Base-by-base conservation (phyloP, 768 basidiomycete species). In the Flagelloscypha sp. region DNA sequence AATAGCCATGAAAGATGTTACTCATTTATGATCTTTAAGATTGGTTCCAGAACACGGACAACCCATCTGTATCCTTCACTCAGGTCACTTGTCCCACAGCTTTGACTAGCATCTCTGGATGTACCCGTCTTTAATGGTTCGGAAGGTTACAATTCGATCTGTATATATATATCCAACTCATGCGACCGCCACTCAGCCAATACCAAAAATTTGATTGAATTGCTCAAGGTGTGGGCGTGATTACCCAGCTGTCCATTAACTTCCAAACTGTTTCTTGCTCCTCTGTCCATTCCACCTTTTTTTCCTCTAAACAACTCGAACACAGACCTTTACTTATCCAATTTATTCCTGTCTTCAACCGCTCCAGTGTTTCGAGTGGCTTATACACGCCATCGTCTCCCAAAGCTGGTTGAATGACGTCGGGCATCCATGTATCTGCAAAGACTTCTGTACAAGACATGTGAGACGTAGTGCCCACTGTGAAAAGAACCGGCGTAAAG, bases 391-490 rank as follows among this genome's bases (percentile, higher is more conserved):
- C 78, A 37, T 71, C 70, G 37, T 65, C 59, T 12, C 64, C 67
- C 16, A 86, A 62, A 1, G 80, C 80, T 8, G 77, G 78, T 33
- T 72, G 61, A 24, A 81, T 77, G n/a, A 86, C 79, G 24, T 74
- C 59, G 16, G 63, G 41, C 70, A 84, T 79, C 84, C 84, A 86
- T 34, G 57, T 63, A 33, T 79, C 79, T 1, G 83, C 84, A 36
- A 86, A 66, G 0, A 72, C 57, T 49, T 84, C 74, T 3, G 82
- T 84, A 55, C 84, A 86, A 4, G 58, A 57, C 80, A 84, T 84
- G 49, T 85, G 84, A 2, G 63, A 58, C n/a, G 77, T 76, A 5
- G 74, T 65, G 4, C 78, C 69, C 18, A 79, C 71, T 2, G 83
- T 83, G 52, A 86, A 86, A 0, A 86, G 56, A 23, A 76, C 61